These are phyloP conservation scores for Phytophthora foliorum DNA, from an alignment of 352 stramenopile species.

Conservation along the genomic window DNA sequence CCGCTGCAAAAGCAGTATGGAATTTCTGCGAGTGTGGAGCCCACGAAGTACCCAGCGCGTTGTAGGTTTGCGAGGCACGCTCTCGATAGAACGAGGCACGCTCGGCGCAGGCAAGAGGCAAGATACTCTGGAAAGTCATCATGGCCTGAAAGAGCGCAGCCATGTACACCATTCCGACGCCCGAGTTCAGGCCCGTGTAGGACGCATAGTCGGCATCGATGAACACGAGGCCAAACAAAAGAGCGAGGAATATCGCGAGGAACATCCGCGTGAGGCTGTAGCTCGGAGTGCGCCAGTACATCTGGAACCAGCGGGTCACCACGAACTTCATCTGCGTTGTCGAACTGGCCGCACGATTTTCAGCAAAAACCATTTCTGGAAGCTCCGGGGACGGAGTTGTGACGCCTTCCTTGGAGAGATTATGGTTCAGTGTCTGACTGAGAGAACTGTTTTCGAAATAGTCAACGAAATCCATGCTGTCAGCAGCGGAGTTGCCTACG, in stretches of 20 bases:
- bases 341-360: slow-evolving; percentile 40
- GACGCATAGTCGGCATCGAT: slow-evolving; percentile 29
- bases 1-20: slow-evolving; percentile 32
- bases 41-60: slow-evolving; percentile 16
- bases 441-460: slow-evolving; percentile 44
- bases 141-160: slow-evolving; percentile 81
- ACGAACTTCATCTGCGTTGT: slow-evolving; percentile 40
- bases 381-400: slow-evolving; percentile 32
- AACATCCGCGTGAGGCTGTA: slow-evolving; percentile 21
- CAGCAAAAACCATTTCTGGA: slow-evolving; percentile 35
- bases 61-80: slow-evolving; percentile 19
- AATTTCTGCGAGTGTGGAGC: slow-evolving; percentile 75
- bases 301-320: slow-evolving; percentile 28
- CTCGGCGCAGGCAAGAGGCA: slow-evolving; percentile 70
- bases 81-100: slow-evolving; percentile 20
- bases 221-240: slow-evolving; percentile 56
- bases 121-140: slow-evolving; percentile 75
- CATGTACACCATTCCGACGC: slow-evolving; percentile 86
- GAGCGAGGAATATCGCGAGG: slow-evolving; percentile 61
- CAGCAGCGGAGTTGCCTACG: slow-evolving; percentile 21
- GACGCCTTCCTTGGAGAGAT: slow-evolving; percentile 38
- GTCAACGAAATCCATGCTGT: slow-evolving; percentile 42
- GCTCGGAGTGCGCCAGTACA: slow-evolving; percentile 39
- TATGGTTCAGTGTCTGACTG: slow-evolving; percentile 20
- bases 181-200: slow-evolving; percentile 45